Conservation (phyloP, 140 eudicot genomes). For the Flaveria floridana region DNA sequence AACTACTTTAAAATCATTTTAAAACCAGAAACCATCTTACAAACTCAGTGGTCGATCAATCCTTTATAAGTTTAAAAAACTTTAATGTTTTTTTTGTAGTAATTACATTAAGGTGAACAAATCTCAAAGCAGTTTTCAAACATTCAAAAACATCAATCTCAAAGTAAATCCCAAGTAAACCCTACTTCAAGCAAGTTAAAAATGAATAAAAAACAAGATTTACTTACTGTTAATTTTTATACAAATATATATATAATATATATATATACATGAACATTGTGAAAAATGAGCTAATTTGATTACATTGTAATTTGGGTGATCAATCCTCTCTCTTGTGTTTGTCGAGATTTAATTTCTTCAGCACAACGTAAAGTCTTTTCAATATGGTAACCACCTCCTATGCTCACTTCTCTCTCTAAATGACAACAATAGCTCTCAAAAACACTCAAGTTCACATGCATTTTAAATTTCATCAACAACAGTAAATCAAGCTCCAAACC, state of each 20-base stretch:
- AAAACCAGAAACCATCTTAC: no score
- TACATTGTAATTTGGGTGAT: constrained; percentile 53
- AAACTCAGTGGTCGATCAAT: no score
- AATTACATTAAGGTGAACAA: background rate
- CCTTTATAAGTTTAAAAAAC: no score
- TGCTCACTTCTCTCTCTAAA: constrained; percentile 93
- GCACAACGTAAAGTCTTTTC: constrained; percentile 89
- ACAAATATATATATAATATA: constrained; percentile 14
- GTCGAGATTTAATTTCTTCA: constrained; percentile 69
- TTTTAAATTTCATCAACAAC: constrained; percentile 78
- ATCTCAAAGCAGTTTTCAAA: constrained; percentile 1
- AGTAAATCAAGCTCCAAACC: constrained; percentile 75
- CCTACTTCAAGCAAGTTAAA: constrained; percentile 7
- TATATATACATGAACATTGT: constrained; percentile 12
- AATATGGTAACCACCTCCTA: constrained; percentile 89
- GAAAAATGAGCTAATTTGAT: background rate
- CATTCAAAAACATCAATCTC: constrained; percentile 13
- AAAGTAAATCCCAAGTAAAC: constrained; percentile 16
- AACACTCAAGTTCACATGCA: constrained; percentile 95
- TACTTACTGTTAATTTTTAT: constrained; percentile 20
- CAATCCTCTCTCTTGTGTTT: constrained; percentile 44
- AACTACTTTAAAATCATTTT: no score
- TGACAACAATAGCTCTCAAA: constrained; percentile 91
- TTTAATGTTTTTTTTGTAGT: background rate
- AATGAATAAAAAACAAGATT: background rate